These are phyloP conservation scores for Hyaloperonospora brassicae DNA, from an alignment of 352 stramenopile species.

Conservation along the genomic window DNA sequence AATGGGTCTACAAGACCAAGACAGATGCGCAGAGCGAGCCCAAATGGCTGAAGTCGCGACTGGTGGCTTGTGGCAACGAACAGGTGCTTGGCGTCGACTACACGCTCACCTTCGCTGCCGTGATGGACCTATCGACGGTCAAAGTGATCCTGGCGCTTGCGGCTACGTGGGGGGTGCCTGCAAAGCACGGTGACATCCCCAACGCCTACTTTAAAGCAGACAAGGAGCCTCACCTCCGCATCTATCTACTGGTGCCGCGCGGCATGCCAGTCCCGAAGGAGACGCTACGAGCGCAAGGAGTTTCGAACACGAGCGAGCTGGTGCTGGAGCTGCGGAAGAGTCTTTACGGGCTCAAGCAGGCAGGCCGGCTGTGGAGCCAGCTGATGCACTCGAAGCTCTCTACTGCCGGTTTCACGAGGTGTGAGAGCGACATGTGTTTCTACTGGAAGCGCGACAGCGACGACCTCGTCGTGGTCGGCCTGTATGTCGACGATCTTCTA, in stretches of 20 bases:
- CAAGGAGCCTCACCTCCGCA: neutral
- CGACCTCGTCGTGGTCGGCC: conserved; percentile 8
- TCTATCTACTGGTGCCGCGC: conserved; percentile 13
- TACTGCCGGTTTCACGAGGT: conserved; percentile 6
- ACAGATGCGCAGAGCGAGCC: too few species aligned
- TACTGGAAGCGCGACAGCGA: conserved; percentile 11
- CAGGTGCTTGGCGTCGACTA: too few species aligned
- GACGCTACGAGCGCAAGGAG: neutral
- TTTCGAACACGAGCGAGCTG: conserved; percentile 1
- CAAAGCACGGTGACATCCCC: neutral
- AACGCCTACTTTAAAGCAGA: neutral
- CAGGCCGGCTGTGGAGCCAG: conserved; percentile 23
- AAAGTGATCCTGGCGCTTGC: too few species aligned
- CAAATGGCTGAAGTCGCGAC: too few species aligned
- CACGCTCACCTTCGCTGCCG: too few species aligned
- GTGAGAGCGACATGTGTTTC: conserved; percentile 22
- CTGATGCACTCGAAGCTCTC: conserved; percentile 14
- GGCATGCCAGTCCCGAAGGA: conserved; percentile 14
- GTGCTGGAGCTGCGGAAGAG: neutral
- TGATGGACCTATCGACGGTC: too few species aligned
- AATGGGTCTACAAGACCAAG: neutral
- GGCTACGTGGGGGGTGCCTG: too few species aligned
- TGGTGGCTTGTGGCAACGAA: too few species aligned
- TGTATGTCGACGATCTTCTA: conserved; percentile 28
- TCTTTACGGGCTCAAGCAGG: conserved; percentile 21